Evolutionary conservation across 768 basidiomycete species (phyloP), one percentile per base, ranked within the genome.

Genomic region (Sutorius australiensis): DNA sequence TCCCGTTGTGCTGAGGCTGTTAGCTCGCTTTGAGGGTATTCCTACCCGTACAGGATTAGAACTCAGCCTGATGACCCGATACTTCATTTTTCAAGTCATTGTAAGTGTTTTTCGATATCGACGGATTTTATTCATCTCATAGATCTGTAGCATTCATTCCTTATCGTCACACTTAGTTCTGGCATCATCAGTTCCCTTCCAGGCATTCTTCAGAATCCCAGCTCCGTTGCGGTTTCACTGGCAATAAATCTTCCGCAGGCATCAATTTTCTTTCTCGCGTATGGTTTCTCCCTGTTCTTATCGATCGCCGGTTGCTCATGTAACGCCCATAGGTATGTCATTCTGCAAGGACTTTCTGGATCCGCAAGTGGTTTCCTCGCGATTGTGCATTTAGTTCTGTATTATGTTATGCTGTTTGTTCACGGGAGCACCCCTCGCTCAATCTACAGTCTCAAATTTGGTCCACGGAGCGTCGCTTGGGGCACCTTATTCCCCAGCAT

Each of bases 261-360:
- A 0, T 90, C 90, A 19, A 94, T 83, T 46, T 95, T 95, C 81
- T 95, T 95, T 84, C 74, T 95, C 48, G 92, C 91, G 78, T 88
- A 66, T 19, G 80, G 2, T 12, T 31, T 36, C 14, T 24, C 31
- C 24, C 36, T 13, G 11, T 43, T n/a, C 28, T 39, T 24, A 19
- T 34, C 31, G 39, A 14, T 46, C 14, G 5, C 13, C 11, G 38
- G 5, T 21, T 45, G 33, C 36, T 54, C 9, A 63, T 43, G 3
- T 11, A 19, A 42, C 12, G n/a, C 41, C 28, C 17, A 32, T 57
- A 87, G 85, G 9, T 93, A 89, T 63, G 77, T 93, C 54, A 72
- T 91, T 47, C 74, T 93, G 30, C 89, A 92, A 71, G 91, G 89
- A 55, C 77, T 97, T 31, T 71, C 92, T 4, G 91, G 83, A 11